Evolutionary conservation across 345 rosid genomes (phyloP), one percentile per base, ranked within the genome.

Genomic region (Aquilaria sinensis): DNA sequence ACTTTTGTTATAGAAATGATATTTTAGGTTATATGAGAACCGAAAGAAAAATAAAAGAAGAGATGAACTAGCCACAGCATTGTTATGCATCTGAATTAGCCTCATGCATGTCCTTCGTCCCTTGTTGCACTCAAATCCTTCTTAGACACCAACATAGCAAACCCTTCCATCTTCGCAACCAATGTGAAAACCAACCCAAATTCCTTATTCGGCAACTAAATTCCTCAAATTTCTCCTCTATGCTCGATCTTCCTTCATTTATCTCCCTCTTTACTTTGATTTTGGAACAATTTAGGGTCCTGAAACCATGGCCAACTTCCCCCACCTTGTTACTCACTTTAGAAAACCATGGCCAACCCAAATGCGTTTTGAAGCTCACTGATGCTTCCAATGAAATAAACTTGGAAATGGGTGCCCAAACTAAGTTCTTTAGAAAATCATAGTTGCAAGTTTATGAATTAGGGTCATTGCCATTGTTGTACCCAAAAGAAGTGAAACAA

Each of bases 51-150:
- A 23, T 23, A 23, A 23, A 23, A 23, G 23, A 23, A 23, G 23
- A 23, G 23, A 23, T 23, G 23, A 77, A 73, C 95, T 97, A 69
- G 99, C 99, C 66, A 94, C 74, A 37, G 97, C 99, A 66, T 90
- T 94, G 66, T 96, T 94, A 71, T 90, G 99, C 47, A 94, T 67
- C 78, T 88, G 99, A 72, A 94, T 94, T 14, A 95, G 97, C 69
- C 97, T 97, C 61, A 97, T 86, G 68, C 86, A 90, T 94, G 91
- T 8, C 99, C 97, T 71, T 94, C 97, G 51, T 96, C 99, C 77
- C 99, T 85, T n/a, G 90, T 60, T 3, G 99, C 97, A 70, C 97
- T 94, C 72, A 83, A 5, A 72, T 94, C 99, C 70, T 67, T 88
- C 80, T 94, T 97, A 66, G 90, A 88, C 75, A 94, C 92, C 63